Percentiles rank a stretch among this genome's conserved stretches.
These are phyloP conservation scores for Oryza glumipatula DNA, from an alignment of 176 grass and related monocot species.

Conservation along the genomic window DNA sequence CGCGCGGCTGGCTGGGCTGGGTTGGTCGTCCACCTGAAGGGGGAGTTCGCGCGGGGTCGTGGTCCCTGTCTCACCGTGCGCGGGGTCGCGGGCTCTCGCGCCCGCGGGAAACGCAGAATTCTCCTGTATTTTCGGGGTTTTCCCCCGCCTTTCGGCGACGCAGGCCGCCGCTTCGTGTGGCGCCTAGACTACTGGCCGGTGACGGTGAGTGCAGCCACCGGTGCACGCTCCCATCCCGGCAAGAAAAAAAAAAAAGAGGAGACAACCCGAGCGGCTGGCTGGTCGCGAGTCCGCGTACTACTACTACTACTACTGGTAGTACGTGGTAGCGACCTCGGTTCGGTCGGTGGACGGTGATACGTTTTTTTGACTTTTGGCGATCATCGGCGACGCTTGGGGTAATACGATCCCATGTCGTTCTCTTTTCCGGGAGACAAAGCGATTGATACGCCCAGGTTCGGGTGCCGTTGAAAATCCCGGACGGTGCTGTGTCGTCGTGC, in stretches of 20 bases:
- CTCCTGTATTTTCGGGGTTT: background rate
- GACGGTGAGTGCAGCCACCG: no score
- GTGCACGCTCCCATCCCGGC: no score
- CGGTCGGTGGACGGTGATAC: background rate
- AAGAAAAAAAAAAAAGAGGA: no score
- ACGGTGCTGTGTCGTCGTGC: background rate
- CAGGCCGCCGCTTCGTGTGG: no score
- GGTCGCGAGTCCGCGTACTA: no score
- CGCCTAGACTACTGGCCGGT: no score
- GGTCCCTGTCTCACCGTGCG: background rate
- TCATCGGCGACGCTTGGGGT: background rate
- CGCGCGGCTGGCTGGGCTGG: no score
- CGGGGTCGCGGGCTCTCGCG: background rate
- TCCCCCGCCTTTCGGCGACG: background rate
- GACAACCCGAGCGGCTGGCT: no score
- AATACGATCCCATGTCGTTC: background rate
- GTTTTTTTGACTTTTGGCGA: background rate
- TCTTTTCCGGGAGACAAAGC: background rate
- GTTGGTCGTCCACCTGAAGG: background rate
- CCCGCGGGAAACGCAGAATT: background rate
- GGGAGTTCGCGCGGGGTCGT: no score
- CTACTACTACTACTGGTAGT: no score
- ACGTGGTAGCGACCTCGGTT: background rate
- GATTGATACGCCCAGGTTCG: no score
- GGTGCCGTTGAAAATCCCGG: background rate